phyloP scores from a whole-genome alignment of 768 basidiomycete species.

The Phylloporus sp. region DNA sequence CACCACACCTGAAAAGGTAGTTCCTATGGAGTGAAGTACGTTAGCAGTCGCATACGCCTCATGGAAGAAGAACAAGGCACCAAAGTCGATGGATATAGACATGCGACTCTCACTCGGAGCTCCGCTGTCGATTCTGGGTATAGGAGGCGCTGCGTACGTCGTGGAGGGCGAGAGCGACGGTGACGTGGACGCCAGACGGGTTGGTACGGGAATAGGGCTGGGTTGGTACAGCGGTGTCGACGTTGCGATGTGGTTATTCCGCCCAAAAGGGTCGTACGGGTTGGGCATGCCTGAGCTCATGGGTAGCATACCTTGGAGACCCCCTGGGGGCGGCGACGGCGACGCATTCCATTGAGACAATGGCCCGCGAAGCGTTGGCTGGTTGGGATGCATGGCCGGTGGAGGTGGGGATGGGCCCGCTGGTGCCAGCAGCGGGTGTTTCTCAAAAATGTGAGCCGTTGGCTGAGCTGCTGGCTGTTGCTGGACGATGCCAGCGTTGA shows the following conservation, averaged over 20 bases:
- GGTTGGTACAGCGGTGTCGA: conserved; percentile 27
- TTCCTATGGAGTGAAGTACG: conserved; percentile 46
- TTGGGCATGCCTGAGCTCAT: not conserved
- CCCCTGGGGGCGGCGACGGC: conserved; percentile 31
- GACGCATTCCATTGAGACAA: conserved; percentile 28
- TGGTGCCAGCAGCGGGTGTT: conserved; percentile 41
- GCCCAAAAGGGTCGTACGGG: not conserved
- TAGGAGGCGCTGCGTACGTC: not conserved
- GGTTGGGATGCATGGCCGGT: conserved; percentile 28
- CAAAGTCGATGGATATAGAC: conserved; percentile 81
- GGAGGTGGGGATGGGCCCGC: conserved; percentile 44
- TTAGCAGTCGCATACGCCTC: not conserved
- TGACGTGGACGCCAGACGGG: conserved; percentile 19
- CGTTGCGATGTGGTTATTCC: not conserved
- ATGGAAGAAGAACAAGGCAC: conserved; percentile 36
- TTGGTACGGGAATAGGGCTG: conserved; percentile 23
- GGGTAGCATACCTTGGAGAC: conserved; percentile 1
- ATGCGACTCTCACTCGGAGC: conserved; percentile 67
- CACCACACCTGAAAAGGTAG: conserved; percentile 85
- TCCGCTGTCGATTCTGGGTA: conserved; percentile 19
- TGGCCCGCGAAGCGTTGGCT: conserved; percentile 23
- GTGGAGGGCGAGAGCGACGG: conserved; percentile 16
- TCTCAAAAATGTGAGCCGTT: conserved; percentile 36
- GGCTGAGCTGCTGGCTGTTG: conserved; percentile 50
- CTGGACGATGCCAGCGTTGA: conserved; percentile 36